These are phyloP conservation scores for Botryotinia globosa DNA, from an alignment of 2,329 filamentous ascomycete species.

Conservation along the genomic window DNA sequence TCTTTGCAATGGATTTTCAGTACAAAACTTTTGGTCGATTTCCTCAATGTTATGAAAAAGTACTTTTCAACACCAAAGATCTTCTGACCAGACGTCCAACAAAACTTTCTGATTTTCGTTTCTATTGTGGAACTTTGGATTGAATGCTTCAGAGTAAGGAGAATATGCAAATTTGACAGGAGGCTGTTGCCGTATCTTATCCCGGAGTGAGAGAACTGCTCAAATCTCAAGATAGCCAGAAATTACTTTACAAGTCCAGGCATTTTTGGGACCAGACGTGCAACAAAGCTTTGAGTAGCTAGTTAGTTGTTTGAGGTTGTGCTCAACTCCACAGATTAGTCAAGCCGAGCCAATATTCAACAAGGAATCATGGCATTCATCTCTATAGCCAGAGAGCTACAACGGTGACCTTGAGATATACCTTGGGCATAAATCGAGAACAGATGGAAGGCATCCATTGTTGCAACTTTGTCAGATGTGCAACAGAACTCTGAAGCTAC, in stretches of 20 bases:
- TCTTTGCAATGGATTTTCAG: too few relatives aligned
- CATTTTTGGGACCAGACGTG: not conserved
- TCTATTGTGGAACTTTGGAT: not conserved
- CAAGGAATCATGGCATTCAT: not conserved
- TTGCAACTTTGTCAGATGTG: not conserved
- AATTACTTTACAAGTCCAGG: not conserved
- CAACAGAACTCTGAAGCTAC: too few relatives aligned
- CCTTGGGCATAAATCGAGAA: too few relatives aligned
- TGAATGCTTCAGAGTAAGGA: accelerated
- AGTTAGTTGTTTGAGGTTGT: not conserved
- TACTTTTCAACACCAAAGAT: not conserved
- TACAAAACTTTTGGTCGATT: not conserved
- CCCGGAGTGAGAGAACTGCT: not conserved
- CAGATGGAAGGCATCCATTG: too few relatives aligned
- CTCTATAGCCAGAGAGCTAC: not conserved
- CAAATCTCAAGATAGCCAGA: not conserved
- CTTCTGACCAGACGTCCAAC: not conserved
- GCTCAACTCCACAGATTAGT: accelerated
- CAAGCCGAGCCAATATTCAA: not conserved
- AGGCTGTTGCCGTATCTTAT: not conserved
- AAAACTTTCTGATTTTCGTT: not conserved
- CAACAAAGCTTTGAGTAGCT: not conserved
- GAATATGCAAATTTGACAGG: accelerated
- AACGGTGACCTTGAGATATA: accelerated
- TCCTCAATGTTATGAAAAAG: not conserved